Base-by-base conservation (phyloP, 306 rosid genomes). In the Rosa chinensis region DNA sequence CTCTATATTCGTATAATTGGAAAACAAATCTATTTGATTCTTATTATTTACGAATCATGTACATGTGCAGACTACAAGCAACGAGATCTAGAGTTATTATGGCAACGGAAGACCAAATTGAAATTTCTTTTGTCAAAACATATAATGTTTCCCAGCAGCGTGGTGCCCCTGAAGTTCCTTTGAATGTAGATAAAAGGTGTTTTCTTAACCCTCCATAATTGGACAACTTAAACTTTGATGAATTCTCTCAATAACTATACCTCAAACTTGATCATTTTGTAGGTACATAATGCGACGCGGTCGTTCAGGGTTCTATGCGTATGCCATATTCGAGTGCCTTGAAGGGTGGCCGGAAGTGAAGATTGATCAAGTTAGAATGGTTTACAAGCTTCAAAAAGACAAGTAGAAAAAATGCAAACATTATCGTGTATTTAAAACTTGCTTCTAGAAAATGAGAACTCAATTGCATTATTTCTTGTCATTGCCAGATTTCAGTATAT, bases 151-250 rank as follows among this genome's bases (percentile, higher is more conserved):
- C 91, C 14, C 69, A 25, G 53, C 37, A 64, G 43, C 45, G 25
- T 11, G 67, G 58, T 40, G 40, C 55, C 17, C 64, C 45, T 14
- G 70, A 2, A 9, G 74, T 85, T 42, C 91, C 98, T 59, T n/a
- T 92, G 13, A 89, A 78, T 74, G 81, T 90, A 40, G 97, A 94
- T 83, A 84, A 82, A 86, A 87, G 98, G 97, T 94, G 43, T 11
- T 28, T 42, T 59, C 32, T 37, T 21, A 55, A 52, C 23, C 49
- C 0, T 53, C 12, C 18, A 18, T 13, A 39, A 55, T 28, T 56
- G 32, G 12, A 18, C 13, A 53, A 53, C 58, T 53, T 53, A 53
- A 53, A 53, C 23, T 53, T 53, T 53, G 23, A 53, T 53, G 59
- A 52, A 52, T 55, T n/a, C 25, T 55, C 62, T 55, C 25, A 55